Conservation (phyloP, 1,139 yeast genomes). For the Geotrichum siamense region DNA sequence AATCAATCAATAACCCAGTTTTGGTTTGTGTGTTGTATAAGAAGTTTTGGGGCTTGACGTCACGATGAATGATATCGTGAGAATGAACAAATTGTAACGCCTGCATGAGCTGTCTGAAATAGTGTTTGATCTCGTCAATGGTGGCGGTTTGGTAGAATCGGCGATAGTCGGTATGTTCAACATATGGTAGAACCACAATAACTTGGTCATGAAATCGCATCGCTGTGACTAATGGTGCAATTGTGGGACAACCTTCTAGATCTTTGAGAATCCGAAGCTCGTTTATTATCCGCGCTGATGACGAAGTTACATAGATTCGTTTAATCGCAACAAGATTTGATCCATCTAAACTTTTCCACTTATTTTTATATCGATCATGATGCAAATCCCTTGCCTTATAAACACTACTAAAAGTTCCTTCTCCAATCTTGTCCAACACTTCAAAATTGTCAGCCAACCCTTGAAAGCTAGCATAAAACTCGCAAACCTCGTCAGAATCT, state of each 20-base stretch:
- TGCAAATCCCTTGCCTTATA: slow-evolving; percentile 73
- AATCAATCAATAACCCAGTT: slow-evolving; percentile 82
- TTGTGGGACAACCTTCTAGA: slow-evolving; percentile 59
- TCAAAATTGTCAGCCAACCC: slow-evolving; percentile 53
- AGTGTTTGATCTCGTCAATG: slow-evolving; percentile 67
- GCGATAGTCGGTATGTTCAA: slow-evolving; percentile 85
- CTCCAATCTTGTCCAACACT: slow-evolving; percentile 81
- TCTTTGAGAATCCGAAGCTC: slow-evolving; percentile 72
- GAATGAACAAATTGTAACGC: slow-evolving; percentile 72
- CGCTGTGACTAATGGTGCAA: slow-evolving; percentile 87
- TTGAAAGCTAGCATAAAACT: slow-evolving; percentile 57
- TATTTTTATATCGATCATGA: slow-evolving; percentile 29
- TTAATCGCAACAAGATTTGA: slow-evolving; percentile 66
- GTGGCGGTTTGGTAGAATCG: slow-evolving; percentile 74
- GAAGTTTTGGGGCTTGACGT: slow-evolving; percentile 76
- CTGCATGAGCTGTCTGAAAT: slow-evolving; percentile 69
- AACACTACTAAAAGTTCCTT: slow-evolving; percentile 88
- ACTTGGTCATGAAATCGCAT: slow-evolving; percentile 85
- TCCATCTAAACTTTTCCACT: slow-evolving; percentile 22
- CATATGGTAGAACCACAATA: slow-evolving; percentile 84
- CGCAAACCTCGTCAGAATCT: slow-evolving; percentile 58
- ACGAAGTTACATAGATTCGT: slow-evolving; percentile 89
- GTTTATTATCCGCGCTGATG: slow-evolving; percentile 82
- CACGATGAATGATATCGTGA: slow-evolving; percentile 76
- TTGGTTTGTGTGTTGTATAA: slow-evolving; percentile 68